phyloP scores from a whole-genome alignment of 148 eudicot genomes.

The Polygonum aviculare region DNA sequence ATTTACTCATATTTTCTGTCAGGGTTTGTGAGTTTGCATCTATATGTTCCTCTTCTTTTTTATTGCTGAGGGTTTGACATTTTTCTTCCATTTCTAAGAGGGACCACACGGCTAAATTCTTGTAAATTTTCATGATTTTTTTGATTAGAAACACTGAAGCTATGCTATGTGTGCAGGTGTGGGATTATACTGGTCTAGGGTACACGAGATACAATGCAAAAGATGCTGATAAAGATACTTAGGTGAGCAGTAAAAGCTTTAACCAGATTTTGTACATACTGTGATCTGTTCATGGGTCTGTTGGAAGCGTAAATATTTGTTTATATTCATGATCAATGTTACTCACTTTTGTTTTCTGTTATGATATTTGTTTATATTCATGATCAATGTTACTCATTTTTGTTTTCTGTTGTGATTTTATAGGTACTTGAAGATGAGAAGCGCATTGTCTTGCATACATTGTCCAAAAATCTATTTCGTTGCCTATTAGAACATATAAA shows the following conservation, averaged over 20 bases:
- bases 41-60: background rate
- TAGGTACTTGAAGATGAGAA: too few species aligned
- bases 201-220: conserved; percentile 87
- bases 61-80: background rate
- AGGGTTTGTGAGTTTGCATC: background rate
- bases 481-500: too few species aligned
- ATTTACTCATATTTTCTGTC: background rate
- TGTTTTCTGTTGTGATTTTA: too few species aligned
- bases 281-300: background rate
- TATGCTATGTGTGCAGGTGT: conserved; percentile 42
- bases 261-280: background rate
- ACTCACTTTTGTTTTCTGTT: too few species aligned
- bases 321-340: too few species aligned
- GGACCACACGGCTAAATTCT: background rate
- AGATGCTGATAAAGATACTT: conserved; percentile 74
- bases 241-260: conserved; percentile 44
- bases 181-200: conserved; percentile 98
- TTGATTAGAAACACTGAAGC: background rate
- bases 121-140: too few species aligned
- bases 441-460: too few species aligned
- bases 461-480: too few species aligned
- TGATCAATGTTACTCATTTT: too few species aligned
- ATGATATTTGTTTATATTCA: too few species aligned
- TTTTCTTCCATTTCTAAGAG: background rate
- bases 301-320: background rate